Evolutionary conservation across 1,139 yeast genomes (phyloP).

Genomic region (Ogataea hybrid): DNA sequence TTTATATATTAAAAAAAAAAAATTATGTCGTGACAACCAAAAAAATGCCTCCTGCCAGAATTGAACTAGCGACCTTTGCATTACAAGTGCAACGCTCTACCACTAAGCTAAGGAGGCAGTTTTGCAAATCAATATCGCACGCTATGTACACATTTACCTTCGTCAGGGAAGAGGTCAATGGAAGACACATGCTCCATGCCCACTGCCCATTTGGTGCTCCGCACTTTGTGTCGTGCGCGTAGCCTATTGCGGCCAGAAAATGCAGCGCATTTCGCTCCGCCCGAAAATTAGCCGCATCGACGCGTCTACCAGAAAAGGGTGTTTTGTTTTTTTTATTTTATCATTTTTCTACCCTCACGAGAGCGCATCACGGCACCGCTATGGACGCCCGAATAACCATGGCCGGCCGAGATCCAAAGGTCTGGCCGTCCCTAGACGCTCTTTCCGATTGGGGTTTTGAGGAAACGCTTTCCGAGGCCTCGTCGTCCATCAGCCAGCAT

Average conservation of each 20-base stretch:
- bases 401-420: constrained; percentile 1
- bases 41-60: constrained; percentile 95
- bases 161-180: not conserved
- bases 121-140: not conserved
- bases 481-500: not conserved
- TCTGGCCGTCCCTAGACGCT: constrained; percentile 3
- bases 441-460: constrained; percentile 24
- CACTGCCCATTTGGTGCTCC: not conserved
- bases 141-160: not conserved
- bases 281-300: constrained; percentile 1
- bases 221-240: not conserved
- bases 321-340: constrained; percentile 6
- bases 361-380: not conserved
- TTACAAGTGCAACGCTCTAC: constrained; percentile 97
- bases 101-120: constrained; percentile 84
- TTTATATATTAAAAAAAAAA: not conserved
- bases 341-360: not conserved
- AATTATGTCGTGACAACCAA: no score
- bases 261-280: not conserved
- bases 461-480: constrained; percentile 11
- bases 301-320: constrained; percentile 7
- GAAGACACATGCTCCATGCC: not conserved
- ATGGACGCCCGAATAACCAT: constrained; percentile 6
- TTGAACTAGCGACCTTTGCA: constrained; percentile 96
- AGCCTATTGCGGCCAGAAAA: not conserved